Evolutionary conservation across 2,329 filamentous ascomycete species (phyloP), one percentile per base, ranked within the genome.

Genomic region (Graphiopsis chlorocephala): DNA sequence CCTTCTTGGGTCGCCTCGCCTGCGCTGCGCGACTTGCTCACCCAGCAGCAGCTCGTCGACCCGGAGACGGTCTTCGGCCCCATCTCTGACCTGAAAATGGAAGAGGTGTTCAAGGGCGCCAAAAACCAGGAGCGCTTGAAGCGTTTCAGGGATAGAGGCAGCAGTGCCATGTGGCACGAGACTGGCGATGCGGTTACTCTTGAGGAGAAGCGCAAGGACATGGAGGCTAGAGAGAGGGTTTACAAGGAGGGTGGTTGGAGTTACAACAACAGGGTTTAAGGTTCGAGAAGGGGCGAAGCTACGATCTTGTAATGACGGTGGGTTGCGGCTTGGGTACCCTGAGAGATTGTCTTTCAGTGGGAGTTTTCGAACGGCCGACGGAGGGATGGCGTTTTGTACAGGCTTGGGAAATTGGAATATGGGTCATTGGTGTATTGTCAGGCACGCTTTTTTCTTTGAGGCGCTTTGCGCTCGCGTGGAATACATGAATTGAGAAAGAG

Each of bases 1-100:
- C 91, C 92, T 2, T 86, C 87, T 8, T 99, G 95, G 95, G 93
- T 92, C 4, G 90, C 97, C 73, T 92, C 92, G 2, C 93, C 94
- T 12, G 90, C 92, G 68, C 85, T 99, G 53, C 87, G 89, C 20
- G 83, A 86, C 61, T 86, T 92, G 63, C 85, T 99, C 28, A 85
- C 89, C 65, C 84, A 87, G 58, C 96, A 99, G 76, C 93, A 99
- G 77, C 86, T 88, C 11, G 85, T 95, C 70, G 93, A 99, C 72
- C 92, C 93, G 0, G 87, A 91, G 72, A 82, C 85, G 42, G 91
- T 99, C 61, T 99, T 99, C 74, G 95, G 95, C 0, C 91, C 92
- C 0, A 92, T 96, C 26, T 89, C 86, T 12, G 91, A 93, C 14
- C 83, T 99, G 69, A 92, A 92, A 73, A 95, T 99, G 89, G 96